These are phyloP conservation scores for Penicillium sp. DNA, from an alignment of 2,329 filamentous ascomycete genomes.

Conservation along the genomic window DNA sequence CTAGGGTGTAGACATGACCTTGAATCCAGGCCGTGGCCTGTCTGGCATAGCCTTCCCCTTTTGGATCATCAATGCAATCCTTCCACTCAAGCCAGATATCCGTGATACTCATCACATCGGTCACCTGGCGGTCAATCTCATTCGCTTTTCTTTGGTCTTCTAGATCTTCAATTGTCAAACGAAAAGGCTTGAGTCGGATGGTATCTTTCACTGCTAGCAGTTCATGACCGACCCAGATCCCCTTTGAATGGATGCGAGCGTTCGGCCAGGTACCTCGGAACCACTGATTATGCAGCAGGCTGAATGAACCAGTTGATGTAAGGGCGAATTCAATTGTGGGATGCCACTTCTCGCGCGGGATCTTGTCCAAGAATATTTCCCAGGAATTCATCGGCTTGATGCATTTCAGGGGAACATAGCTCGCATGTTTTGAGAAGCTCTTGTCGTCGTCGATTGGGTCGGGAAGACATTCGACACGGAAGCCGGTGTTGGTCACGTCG, in stretches of 20 bases:
- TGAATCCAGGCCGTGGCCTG: conserved; percentile 52
- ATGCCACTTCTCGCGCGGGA: conserved; percentile 51
- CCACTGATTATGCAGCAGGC: conserved; percentile 55
- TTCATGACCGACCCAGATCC: conserved; percentile 62
- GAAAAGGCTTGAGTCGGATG: conserved; percentile 53
- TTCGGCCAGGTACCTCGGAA: conserved; percentile 61
- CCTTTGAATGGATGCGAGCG: conserved; percentile 57
- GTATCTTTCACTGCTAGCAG: conserved; percentile 59
- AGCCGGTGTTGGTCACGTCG: conserved; percentile 55
- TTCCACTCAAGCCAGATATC: conserved; percentile 57
- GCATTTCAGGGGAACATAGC: conserved; percentile 58
- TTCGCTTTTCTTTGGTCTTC: conserved; percentile 11
- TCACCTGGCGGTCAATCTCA: conserved; percentile 34
- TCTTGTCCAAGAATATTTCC: conserved; percentile 52
- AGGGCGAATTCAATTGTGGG: conserved; percentile 60
- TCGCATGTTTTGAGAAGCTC: conserved; percentile 56
- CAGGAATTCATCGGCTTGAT: conserved; percentile 61
- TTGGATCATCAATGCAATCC: conserved; percentile 53
- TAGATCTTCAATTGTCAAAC: conserved; percentile 13
- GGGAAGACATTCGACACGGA: conserved; percentile 62
- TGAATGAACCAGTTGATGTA: conserved; percentile 57
- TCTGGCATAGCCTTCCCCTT: conserved; percentile 52
- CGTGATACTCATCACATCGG: conserved; percentile 59
- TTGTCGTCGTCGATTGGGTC: conserved; percentile 57
- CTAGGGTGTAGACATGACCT: conserved; percentile 53